Evolutionary conservation across 192 early-diverging fungal genomes (phyloP), one percentile per base, ranked within the genome.

Genomic region (Coemansia sp.): DNA sequence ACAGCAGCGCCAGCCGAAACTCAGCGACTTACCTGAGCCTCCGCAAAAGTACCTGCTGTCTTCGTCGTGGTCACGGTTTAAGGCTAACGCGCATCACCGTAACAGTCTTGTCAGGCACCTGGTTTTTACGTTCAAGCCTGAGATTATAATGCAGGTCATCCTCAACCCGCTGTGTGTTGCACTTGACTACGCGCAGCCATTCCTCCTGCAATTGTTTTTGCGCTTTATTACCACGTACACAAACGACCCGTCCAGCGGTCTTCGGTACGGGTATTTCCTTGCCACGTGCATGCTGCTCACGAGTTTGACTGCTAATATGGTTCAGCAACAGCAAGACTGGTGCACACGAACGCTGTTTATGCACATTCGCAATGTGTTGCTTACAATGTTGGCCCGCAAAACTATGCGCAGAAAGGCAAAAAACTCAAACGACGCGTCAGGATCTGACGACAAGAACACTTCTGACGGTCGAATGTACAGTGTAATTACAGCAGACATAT

Each of bases 401-500:
- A 84, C 85, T 0, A 59, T 89, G 14, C 64, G 77, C 25, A 72
- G 82, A 29, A 82, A 72, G 60, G 8, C 7, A 16, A 55, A 23
- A 0, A 10, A 29, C 53, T 12, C 14, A 25, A 43, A 29, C 17
- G 41, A 23, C 48, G 7, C 16, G n/a, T 21, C 37, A 3, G 31
- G 2, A 3, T n/a, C 27, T 16, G 12, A 6, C 3, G 14, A 17
- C 1, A 48, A 60, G 38, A 17, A 23, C 43, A 6, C 12, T 67
- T 9, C 78, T 8, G 74, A 83, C 10, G 90, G 90, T 19, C 85
- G 82, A 1, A 78, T 87, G 31, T 83, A 89, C 54, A 92, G 87
- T 56, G 60, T 91, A 10, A 83, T 90, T 68, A 82, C 87, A 3
- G 77, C 85, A 1, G 92, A 93, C 65, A 76, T 89, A 1, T 67